Evolutionary conservation across 768 basidiomycete species (phyloP), one percentile per base, ranked within the genome.

Genomic region (Peribolospora baueri): DNA sequence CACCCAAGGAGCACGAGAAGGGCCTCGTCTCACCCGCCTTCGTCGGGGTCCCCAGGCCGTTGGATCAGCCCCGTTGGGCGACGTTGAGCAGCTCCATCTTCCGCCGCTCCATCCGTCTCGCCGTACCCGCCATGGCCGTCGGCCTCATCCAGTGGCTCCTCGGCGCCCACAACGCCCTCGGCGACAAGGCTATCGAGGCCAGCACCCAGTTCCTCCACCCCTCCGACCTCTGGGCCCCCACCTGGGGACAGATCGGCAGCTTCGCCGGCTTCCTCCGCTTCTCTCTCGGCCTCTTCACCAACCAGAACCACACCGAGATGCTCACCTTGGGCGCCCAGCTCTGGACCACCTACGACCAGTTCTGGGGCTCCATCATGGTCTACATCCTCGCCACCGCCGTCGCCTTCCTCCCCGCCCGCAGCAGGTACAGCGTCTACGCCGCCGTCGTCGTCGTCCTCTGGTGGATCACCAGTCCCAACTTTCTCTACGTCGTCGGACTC

Each of bases 331-430:
- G 64, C 37, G 62, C 63, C n/a, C 62, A 62, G 14, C 61, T 65
- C 8, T 65, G 64, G 64, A 59, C 64, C n/a, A 65, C 63, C 1
- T 65, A 64, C 61, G 64, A 65, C 50, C 64, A 64, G 54, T 65
- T 65, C 58, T 65, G 64, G 64, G 64, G 64, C 8, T 63, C 62
- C 41, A 61, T 62, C 51, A 57, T 65, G 54, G 62, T 62, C 56
- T 65, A 65, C 58, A 61, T 65, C 57, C 56, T 65, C 53, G 63
- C 60, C 54, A 60, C 59, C 11, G 59, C 61, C 46, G 57, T 64
- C 51, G 63, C 64, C 7, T 63, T 63, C 37, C 54, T 65, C 14
- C 63, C 64, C 13, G 52, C 50, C 50, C 62, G 62, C 53, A 62
- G 64, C 11, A 58, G 64, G 7, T 65, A 64, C 59, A 11, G 61